Conservation (phyloP, 1,284 basidiomycete species). For the Leccinum laetum region DNA sequence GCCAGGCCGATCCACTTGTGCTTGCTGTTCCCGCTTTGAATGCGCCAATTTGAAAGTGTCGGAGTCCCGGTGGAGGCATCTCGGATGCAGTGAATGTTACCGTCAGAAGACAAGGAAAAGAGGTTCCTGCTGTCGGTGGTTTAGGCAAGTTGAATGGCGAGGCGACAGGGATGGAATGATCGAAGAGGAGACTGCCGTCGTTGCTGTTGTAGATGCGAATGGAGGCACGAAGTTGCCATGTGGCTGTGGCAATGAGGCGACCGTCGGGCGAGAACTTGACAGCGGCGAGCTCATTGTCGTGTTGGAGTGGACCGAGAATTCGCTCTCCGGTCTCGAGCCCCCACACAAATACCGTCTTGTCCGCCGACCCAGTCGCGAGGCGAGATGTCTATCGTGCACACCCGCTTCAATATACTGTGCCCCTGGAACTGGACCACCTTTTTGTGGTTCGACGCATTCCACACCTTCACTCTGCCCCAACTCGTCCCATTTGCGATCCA, state of each 20-base stretch:
- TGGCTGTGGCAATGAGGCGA: not conserved
- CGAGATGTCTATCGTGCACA: not conserved
- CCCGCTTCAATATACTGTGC: not conserved
- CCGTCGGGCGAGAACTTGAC: not conserved
- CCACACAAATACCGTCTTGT: not conserved
- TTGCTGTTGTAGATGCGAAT: not conserved
- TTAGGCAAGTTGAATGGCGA: not conserved
- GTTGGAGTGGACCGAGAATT: not conserved
- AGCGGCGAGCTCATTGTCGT: not conserved
- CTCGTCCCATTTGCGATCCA: not conserved
- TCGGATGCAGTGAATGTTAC: not conserved
- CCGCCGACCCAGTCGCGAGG: not conserved
- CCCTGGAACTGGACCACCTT: not conserved
- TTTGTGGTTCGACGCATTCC: not conserved
- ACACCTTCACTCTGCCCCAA: not conserved
- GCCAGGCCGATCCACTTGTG: not conserved
- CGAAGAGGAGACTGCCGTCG: not conserved
- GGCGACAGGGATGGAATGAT: not conserved
- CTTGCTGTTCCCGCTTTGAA: not conserved
- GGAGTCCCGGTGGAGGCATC: not conserved
- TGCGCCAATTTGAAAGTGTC: not conserved
- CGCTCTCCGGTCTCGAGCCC: not conserved
- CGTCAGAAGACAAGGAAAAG: not conserved
- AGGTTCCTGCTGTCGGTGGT: not conserved
- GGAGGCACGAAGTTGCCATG: not conserved